Conservation (phyloP, 176 grass and related monocot species). For the Triticum dicoccoides region DNA sequence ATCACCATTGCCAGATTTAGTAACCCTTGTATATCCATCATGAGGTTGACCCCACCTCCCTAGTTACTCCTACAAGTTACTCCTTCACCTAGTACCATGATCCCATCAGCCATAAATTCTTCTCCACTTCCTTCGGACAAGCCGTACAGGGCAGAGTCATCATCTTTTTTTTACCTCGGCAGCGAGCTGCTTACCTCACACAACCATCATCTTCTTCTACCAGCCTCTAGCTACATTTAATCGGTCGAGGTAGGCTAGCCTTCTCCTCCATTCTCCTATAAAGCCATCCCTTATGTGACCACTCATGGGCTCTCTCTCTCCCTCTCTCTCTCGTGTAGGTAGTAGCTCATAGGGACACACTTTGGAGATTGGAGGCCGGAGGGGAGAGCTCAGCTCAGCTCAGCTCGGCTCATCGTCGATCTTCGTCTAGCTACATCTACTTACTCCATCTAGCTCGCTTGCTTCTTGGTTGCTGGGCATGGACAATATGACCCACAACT, state of each 20-base stretch:
- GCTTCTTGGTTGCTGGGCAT: constrained; percentile 34
- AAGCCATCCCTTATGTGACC: constrained; percentile 55
- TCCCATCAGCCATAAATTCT: constrained; percentile 31
- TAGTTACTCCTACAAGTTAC: constrained; percentile 22
- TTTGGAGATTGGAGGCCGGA: background rate
- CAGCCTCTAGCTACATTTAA: constrained; percentile 9
- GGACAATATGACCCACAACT: constrained; percentile 67
- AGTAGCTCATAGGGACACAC: constrained; percentile 6
- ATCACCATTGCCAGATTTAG: constrained; percentile 39
- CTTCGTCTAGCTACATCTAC: constrained; percentile 32
- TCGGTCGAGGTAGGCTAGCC: constrained; percentile 13
- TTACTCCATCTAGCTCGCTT: constrained; percentile 4
- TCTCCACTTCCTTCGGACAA: constrained; percentile 6
- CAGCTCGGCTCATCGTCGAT: background rate
- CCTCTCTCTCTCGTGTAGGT: constrained; percentile 4
- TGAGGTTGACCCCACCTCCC: constrained; percentile 24
- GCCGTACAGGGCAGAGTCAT: background rate
- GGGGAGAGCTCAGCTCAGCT: constrained; percentile 16
- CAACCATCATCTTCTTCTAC: constrained; percentile 8
- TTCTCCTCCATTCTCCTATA: constrained; percentile 57
- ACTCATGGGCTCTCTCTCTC: constrained; percentile 39
- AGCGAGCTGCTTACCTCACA: background rate
- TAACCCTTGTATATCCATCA: constrained; percentile 36
- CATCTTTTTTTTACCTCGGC: constrained; percentile 18
- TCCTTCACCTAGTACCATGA: constrained; percentile 25